These are phyloP conservation scores for Gomphus sp. DNA, from an alignment of 1,284 basidiomycete species.

Conservation along the genomic window DNA sequence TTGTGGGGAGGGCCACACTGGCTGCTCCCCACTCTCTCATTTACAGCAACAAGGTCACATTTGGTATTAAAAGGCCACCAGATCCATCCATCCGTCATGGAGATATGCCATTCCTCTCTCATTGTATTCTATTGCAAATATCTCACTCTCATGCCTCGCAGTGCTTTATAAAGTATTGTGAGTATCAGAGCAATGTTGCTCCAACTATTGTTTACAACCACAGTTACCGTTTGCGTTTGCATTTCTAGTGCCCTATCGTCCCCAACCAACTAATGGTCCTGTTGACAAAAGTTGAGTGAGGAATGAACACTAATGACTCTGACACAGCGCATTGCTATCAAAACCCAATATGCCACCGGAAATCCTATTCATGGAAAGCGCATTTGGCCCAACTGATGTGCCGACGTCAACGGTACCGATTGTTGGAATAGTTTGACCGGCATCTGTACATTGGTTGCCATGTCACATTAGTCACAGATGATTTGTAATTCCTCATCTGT, in stretches of 20 bases:
- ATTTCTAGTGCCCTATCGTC: constrained; percentile 37
- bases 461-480: no score
- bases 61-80: constrained; percentile 5
- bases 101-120: constrained; percentile 4
- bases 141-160: constrained; percentile 13
- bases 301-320: constrained; percentile 34
- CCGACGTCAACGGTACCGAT: constrained; percentile 33
- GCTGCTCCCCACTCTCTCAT: constrained; percentile 12
- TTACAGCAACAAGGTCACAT: constrained; percentile 11
- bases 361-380: constrained; percentile 47
- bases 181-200: constrained; percentile 11
- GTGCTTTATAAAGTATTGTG: constrained; percentile 43
- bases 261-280: constrained; percentile 37
- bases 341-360: constrained; percentile 41
- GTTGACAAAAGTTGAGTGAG: constrained; percentile 41
- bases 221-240: no score
- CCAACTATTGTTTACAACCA: background rate
- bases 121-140: background rate
- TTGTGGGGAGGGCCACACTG: background rate
- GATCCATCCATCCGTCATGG: constrained; percentile 2
- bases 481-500: no score
- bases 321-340: constrained; percentile 31
- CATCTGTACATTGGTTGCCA: no score
- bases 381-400: constrained; percentile 50
- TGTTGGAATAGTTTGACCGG: no score